These are phyloP conservation scores for Cystofilobasidium bisporidii DNA, from an alignment of 768 basidiomycete species.

Conservation along the genomic window DNA sequence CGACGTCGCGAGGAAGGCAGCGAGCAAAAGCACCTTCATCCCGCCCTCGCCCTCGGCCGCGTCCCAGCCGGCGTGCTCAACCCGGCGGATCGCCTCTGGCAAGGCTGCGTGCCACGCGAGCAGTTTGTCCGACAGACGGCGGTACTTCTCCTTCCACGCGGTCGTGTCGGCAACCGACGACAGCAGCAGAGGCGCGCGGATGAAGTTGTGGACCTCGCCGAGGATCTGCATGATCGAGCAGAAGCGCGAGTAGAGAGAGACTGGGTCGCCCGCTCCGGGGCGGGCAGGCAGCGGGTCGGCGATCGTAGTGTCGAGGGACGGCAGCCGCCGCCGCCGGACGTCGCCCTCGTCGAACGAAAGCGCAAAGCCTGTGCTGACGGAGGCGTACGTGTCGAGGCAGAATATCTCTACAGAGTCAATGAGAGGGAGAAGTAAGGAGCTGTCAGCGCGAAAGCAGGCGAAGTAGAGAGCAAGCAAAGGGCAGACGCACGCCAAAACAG, in stretches of 20 bases:
- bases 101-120: constrained; percentile 6
- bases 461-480: background rate
- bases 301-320: constrained; percentile 30
- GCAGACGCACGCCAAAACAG: constrained; percentile 36
- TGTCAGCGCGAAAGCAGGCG: background rate
- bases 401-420: constrained; percentile 32
- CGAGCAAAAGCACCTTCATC: constrained; percentile 8
- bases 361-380: constrained; percentile 39
- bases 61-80: constrained; percentile 2
- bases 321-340: constrained; percentile 36
- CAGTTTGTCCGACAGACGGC: background rate
- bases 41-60: constrained; percentile 17
- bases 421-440: background rate
- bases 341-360: constrained; percentile 37
- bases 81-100: constrained; percentile 5
- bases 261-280: background rate
- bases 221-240: constrained; percentile 17
- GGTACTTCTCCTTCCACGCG: constrained; percentile 11
- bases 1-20: constrained; percentile 10
- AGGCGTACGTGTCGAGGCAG: constrained; percentile 39
- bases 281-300: background rate
- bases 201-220: constrained; percentile 22
- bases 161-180: constrained; percentile 1
- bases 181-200: constrained; percentile 18
- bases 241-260: constrained; percentile 13